Conservation (phyloP, 2,329 filamentous ascomycete species). For the Penicillium sp. region DNA sequence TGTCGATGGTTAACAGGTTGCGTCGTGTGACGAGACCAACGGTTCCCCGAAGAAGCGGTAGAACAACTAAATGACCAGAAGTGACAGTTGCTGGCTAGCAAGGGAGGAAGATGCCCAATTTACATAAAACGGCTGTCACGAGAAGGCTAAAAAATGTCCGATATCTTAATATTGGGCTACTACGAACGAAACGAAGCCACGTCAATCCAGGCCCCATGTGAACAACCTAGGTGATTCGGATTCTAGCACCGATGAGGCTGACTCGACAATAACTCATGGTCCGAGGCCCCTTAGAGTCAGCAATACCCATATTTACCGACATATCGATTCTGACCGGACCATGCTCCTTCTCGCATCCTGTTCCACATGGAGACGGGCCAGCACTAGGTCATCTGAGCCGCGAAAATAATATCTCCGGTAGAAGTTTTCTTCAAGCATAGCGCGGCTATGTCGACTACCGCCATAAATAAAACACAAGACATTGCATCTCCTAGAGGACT, state of each 20-base stretch:
- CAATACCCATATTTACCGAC: background rate
- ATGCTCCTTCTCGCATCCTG: conserved; percentile 1
- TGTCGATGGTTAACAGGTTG: conserved; percentile 18
- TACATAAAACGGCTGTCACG: conserved; percentile 6
- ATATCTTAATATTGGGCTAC: background rate
- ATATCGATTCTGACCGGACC: conserved; percentile 1
- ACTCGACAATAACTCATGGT: background rate
- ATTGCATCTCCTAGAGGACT: background rate
- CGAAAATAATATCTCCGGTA: conserved; percentile 5
- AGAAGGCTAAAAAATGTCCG: background rate
- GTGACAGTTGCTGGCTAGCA: background rate
- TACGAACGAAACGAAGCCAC: conserved; percentile 20
- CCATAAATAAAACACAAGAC: background rate
- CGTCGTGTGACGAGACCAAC: conserved; percentile 21
- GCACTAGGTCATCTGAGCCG: conserved; percentile 21
- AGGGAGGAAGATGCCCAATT: background rate
- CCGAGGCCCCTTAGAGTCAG: background rate
- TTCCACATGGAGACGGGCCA: conserved; percentile 12
- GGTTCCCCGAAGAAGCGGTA: conserved; percentile 15
- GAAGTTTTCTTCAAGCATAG: conserved; percentile 3
- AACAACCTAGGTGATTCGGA: conserved; percentile 5
- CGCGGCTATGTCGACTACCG: conserved; percentile 19
- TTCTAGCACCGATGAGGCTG: conserved; percentile 15
- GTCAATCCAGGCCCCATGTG: conserved; percentile 22
- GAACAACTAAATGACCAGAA: conserved; percentile 4